These are phyloP conservation scores for Osmanthus fragrans DNA, from an alignment of 257 asterid species.

Conservation along the genomic window DNA sequence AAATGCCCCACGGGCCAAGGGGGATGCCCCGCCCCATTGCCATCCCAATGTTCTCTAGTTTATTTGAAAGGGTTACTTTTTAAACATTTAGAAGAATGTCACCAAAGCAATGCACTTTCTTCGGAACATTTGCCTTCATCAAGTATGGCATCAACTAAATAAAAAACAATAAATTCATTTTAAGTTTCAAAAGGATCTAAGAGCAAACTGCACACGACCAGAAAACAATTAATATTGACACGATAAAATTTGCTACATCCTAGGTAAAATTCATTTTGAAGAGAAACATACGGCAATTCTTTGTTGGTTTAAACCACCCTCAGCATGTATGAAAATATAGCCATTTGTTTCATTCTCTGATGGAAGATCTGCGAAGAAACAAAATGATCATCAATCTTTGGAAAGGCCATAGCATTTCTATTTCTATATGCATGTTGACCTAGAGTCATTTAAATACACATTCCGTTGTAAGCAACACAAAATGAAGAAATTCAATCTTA, in stretches of 20 bases:
- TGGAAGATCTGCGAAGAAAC: conserved; percentile 65
- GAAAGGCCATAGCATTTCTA: background rate
- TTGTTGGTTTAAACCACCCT: conserved; percentile 99
- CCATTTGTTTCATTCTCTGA: conserved; percentile 83
- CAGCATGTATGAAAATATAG: conserved; percentile 95
- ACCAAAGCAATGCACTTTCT: conserved; percentile 6
- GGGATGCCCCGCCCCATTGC: no score
- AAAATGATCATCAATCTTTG: conserved; percentile 8
- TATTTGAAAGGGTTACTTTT: background rate
- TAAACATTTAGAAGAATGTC: background rate
- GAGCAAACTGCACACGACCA: background rate
- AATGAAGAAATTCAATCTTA: background rate
- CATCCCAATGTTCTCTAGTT: background rate
- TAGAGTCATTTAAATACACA: background rate
- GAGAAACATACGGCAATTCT: conserved; percentile 81
- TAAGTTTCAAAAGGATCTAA: conserved; percentile 19
- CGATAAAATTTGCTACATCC: background rate
- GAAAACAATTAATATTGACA: background rate
- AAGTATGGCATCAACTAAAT: conserved; percentile 16
- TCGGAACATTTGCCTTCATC: background rate
- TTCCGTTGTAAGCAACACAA: background rate
- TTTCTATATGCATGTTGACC: background rate
- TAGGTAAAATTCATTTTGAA: background rate
- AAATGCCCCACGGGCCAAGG: no score
- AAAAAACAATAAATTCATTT: conserved; percentile 9